phyloP scores from a whole-genome alignment of 2,329 filamentous ascomycete species.

The Xenoacremonium recifei region DNA sequence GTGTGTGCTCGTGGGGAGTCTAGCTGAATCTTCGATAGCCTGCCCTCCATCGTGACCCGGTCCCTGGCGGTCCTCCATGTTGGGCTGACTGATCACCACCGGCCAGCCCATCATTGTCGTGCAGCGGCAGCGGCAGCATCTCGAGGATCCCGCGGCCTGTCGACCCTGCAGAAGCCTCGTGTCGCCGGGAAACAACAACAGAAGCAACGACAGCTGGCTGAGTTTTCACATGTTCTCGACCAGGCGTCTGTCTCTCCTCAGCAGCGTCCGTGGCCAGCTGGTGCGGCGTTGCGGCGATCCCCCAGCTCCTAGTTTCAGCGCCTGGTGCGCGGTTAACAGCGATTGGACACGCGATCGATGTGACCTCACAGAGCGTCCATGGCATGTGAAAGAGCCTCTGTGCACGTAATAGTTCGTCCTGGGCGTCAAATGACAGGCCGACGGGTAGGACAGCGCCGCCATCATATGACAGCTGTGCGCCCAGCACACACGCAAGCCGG shows the following conservation, averaged over 20 bases:
- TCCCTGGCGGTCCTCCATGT: background rate
- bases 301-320: background rate
- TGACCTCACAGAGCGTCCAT: background rate
- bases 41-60: slow-evolving; percentile 8
- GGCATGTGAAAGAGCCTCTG: background rate
- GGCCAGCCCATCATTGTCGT: slow-evolving; percentile 3
- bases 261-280: slow-evolving; percentile 1
- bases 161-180: slow-evolving; percentile 7
- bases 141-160: slow-evolving; percentile 1
- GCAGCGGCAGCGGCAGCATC: slow-evolving; percentile 2
- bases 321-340: background rate
- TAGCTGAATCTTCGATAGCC: background rate
- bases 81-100: background rate
- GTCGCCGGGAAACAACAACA: background rate
- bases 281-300: slow-evolving; percentile 1
- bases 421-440: background rate
- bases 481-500: background rate
- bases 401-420: background rate
- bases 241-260: slow-evolving; percentile 1
- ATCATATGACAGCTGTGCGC: background rate
- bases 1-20: background rate
- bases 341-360: background rate
- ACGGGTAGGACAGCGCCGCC: background rate
- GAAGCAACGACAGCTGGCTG: background rate
- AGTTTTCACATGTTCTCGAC: slow-evolving; percentile 5